Percentiles rank a stretch among this genome's conserved stretches.
phyloP scores from a whole-genome alignment of 108 stramenopile species.

The Cylindrotheca closterium region DNA sequence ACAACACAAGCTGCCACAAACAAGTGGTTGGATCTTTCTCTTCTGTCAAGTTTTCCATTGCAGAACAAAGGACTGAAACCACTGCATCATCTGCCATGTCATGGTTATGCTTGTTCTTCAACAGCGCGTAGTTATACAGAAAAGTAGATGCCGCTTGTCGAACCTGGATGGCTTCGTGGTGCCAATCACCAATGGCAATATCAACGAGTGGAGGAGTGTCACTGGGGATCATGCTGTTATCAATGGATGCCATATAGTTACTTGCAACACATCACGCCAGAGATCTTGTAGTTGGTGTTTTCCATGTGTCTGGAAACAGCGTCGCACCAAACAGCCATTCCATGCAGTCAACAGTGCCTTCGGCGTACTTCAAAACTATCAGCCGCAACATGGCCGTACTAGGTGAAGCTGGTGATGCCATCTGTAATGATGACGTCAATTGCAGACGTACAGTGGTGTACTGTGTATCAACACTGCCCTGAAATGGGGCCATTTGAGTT shows the following conservation, averaged over 20 bases:
- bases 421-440: too few species aligned
- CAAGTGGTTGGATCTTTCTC: conserved; percentile 50
- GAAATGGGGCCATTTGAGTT: conserved; percentile 5
- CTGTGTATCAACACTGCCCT: too few species aligned
- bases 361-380: conserved; percentile 32
- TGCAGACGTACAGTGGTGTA: too few species aligned
- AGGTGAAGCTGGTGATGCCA: conserved; percentile 3
- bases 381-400: conserved; percentile 41
- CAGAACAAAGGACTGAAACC: conserved; percentile 55
- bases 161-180: conserved; percentile 14
- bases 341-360: neutral
- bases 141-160: conserved; percentile 63
- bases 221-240: conserved; percentile 3
- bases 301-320: neutral
- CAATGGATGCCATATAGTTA: neutral
- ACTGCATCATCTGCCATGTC: conserved; percentile 37
- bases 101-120: conserved; percentile 6
- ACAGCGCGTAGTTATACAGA: conserved; percentile 50
- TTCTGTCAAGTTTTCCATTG: conserved; percentile 45
- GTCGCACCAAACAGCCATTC: conserved; percentile 2
- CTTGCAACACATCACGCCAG: conserved; percentile 27
- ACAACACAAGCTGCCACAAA: conserved; percentile 31
- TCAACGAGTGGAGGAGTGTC: conserved; percentile 5
- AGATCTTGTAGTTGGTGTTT: conserved; percentile 13
- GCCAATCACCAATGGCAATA: conserved; percentile 2